Evolutionary conservation across 805 yeast species (phyloP), one percentile per base, ranked within the genome.

Genomic region (Saturnispora besseyi): DNA sequence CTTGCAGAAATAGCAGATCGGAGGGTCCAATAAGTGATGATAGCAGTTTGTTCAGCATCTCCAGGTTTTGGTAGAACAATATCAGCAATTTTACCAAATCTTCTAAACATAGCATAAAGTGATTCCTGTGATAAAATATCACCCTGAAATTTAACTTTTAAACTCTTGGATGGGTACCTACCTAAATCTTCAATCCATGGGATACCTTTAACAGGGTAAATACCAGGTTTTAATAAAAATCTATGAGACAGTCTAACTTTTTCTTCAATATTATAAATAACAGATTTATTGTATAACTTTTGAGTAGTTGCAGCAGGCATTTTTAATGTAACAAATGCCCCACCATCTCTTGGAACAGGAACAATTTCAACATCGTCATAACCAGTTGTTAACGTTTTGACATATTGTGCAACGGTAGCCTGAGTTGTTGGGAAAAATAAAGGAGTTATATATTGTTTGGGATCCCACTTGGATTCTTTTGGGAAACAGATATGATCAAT

Each of bases 131-230:
- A 75, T 51, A 91, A 67, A 5, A 81, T 73, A 0, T 81, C 79
- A 1, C 96, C 97, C 55, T 84, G 88, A 62, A 84, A 90, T 28
- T 74, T 72, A 5, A 91, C 80, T 49, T 77, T 75, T 24, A 93
- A 66, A 12, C 72, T 71, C 8, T 74, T 67, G 48, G 84, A 79
- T 8, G 96, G 95, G 55, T 75, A 77, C 53, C 96, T 69, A 57
- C 87, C 77, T 63, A 93, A 71, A 62, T 93, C 99, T 67, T 91
- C 98, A 53, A 93, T 84, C 96, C 97, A 91, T 0, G 99, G 99
- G 1, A 77, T 72, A 53, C 99, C 99, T 57, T 84, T 82, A 1
- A 93, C 97, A 0, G 85, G 81, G 59, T 74, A 82, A 48, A 76
- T 83, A 52, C 70, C 68, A 2, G 83, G 84, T 50, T 66, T 69